phyloP scores from a whole-genome alignment of 1,139 yeast species.

The Nakaseomyces sp. region DNA sequence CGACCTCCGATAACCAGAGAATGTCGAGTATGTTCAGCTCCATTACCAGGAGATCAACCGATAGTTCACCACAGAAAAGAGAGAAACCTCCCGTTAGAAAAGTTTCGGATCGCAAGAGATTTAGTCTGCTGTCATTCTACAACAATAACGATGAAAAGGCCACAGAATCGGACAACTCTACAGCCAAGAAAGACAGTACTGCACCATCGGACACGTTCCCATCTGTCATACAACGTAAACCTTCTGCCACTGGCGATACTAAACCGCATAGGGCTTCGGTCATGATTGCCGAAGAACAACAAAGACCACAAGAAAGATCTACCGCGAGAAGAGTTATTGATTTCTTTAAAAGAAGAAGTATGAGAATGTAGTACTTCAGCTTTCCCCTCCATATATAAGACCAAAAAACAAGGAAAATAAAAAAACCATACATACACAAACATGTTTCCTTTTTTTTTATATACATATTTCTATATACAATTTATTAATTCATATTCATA shows the following conservation, averaged over 20 bases:
- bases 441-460: neutral
- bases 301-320: slow-evolving; percentile 29
- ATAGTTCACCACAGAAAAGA: neutral
- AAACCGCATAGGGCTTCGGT: slow-evolving; percentile 17
- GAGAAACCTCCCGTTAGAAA: slow-evolving; percentile 6
- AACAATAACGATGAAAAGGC: neutral
- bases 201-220: slow-evolving; percentile 31
- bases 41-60: neutral
- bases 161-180: neutral
- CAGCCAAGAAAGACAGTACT: neutral
- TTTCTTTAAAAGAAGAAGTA: slow-evolving; percentile 71
- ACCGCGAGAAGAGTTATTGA: slow-evolving; percentile 75
- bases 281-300: slow-evolving; percentile 11
- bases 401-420: neutral
- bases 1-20: neutral
- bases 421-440: neutral
- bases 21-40: slow-evolving; percentile 2
- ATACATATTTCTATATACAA: too few relatives aligned
- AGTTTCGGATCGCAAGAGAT: slow-evolving; percentile 16
- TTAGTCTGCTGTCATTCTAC: slow-evolving; percentile 26
- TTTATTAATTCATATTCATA: too few relatives aligned
- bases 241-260: slow-evolving; percentile 28
- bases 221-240: slow-evolving; percentile 31
- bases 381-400: too few relatives aligned
- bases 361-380: slow-evolving; percentile 23